Conservation (phyloP, 2,329 filamentous ascomycete genomes). For the Paramyrothecium sp. region DNA sequence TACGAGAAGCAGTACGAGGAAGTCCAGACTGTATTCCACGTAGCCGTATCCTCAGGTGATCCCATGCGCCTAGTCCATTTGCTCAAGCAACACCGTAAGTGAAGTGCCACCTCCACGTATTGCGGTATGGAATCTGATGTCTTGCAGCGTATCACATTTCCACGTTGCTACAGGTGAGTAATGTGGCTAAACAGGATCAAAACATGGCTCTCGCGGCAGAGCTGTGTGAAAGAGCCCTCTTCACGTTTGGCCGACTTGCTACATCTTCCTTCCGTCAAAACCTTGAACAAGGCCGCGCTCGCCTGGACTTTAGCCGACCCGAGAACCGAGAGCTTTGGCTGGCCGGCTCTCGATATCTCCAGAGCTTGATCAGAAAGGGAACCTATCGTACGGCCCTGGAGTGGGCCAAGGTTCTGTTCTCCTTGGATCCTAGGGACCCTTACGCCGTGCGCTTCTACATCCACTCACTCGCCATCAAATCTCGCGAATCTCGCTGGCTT, state of each 20-base stretch:
- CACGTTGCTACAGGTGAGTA: slow-evolving; percentile 88
- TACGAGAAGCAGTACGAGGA: slow-evolving; percentile 74
- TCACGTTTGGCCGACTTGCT: slow-evolving; percentile 86
- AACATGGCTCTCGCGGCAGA: slow-evolving; percentile 85
- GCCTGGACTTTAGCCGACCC: slow-evolving; percentile 75
- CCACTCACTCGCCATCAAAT: slow-evolving; percentile 81
- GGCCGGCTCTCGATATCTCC: slow-evolving; percentile 84
- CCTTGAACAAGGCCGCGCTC: slow-evolving; percentile 74
- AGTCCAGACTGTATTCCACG: slow-evolving; percentile 74
- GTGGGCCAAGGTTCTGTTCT: slow-evolving; percentile 84
- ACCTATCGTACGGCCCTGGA: slow-evolving; percentile 92
- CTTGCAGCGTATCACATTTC: slow-evolving; percentile 79
- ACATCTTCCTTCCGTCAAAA: slow-evolving; percentile 78
- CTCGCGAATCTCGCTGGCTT: slow-evolving; percentile 73
- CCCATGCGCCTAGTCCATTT: slow-evolving; percentile 79
- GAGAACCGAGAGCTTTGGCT: slow-evolving; percentile 95
- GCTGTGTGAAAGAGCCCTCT: slow-evolving; percentile 85
- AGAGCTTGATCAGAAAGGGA: slow-evolving; percentile 82
- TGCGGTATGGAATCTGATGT: slow-evolving; percentile 1
- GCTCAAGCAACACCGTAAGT: slow-evolving; percentile 45
- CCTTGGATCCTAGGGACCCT: slow-evolving; percentile 74
- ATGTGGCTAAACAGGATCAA: slow-evolving; percentile 86
- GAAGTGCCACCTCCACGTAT: not conserved
- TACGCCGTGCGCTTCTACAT: slow-evolving; percentile 80
- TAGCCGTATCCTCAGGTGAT: slow-evolving; percentile 78